Percentiles rank a stretch among this genome's conserved stretches.
These are phyloP conservation scores for Penicillium sp. DNA, from an alignment of 2,329 filamentous ascomycete genomes.

Conservation along the genomic window DNA sequence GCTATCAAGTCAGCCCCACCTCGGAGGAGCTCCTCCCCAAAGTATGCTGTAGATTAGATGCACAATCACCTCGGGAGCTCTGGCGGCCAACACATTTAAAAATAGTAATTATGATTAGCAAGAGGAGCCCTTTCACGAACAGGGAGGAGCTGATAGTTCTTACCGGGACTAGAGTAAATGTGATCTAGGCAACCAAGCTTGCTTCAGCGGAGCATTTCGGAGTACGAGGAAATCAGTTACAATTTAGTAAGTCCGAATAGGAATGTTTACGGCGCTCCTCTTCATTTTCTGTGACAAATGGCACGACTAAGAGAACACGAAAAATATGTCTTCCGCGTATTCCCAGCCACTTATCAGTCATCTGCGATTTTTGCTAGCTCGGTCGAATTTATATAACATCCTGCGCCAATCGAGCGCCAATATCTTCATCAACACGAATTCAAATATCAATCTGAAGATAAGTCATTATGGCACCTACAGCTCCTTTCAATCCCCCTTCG, in stretches of 20 bases:
- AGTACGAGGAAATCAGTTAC: neutral
- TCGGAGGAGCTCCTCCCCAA: slow-evolving; percentile 7
- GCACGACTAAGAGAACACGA: neutral
- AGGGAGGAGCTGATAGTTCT: neutral
- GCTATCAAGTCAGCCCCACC: neutral
- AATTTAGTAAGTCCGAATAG: neutral
- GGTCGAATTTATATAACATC: neutral
- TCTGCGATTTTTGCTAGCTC: neutral
- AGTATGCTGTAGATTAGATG: neutral
- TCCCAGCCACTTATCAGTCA: neutral
- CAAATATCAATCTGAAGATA: neutral
- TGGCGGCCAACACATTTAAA: neutral
- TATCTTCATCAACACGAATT: neutral
- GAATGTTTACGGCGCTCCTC: neutral
- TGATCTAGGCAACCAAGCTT: neutral
- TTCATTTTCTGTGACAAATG: neutral
- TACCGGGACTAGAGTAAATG: neutral
- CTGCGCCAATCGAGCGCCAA: neutral
- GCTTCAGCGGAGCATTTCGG: neutral
- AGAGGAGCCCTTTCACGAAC: neutral
- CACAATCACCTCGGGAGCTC: neutral
- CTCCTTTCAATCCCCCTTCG: slow-evolving; percentile 49
- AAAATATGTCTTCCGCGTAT: neutral
- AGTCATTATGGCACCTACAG: slow-evolving; percentile 31
- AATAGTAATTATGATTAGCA: neutral